Evolutionary conservation across 495 filamentous ascomycete species (phyloP), one percentile per base, ranked within the genome.

Genomic region (Talaromyces liani): DNA sequence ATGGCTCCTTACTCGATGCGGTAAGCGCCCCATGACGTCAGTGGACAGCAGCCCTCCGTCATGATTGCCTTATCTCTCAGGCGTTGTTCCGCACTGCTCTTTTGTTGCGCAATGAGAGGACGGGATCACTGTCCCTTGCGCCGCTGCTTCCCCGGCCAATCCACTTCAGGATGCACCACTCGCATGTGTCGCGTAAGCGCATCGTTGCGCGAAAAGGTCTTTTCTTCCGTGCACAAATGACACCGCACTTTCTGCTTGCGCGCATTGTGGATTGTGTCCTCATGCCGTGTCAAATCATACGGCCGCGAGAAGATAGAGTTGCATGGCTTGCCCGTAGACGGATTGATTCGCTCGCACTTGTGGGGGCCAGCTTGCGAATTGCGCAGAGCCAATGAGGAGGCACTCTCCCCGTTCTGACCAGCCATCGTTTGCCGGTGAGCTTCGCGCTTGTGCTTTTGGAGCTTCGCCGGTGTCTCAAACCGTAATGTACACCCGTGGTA

Each of bases 231-330:
- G 76, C 93, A 98, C 56, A 95, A 76, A 61, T 92, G 87, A 73
- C 93, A 98, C 24, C 91, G 87, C n/a, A 96, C 92, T 77, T 98
- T 98, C 70, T 91, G 87, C 84, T 97, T 96, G 68, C 87, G 84
- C 4, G 88, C 89, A 67, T 96, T 97, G 80, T 98, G 94, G 67
- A 98, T 97, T 10, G 94, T 98, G 68, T 97, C 93, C 74, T 98
- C 94, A 72, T 98, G 94, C 9, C 94, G 84, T 9, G 94, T 98
- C 34, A 98, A 84, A 77, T 98, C 94, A 83, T 98, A 98, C 34
- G 93, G 93, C n/a, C 94, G 84, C 2, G 93, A 97, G 79, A 98
- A 98, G 63, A 94, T 80, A 7, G 91, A 93, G 73, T 94, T 96
- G 84, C 94, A 98, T 3, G 93, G 91, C 77, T 97, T 97, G 61